Percentiles rank a stretch among this genome's conserved stretches.
Evolutionary conservation across 1,284 basidiomycete species (phyloP).

Genomic region (Ganoderma leucocontextum): DNA sequence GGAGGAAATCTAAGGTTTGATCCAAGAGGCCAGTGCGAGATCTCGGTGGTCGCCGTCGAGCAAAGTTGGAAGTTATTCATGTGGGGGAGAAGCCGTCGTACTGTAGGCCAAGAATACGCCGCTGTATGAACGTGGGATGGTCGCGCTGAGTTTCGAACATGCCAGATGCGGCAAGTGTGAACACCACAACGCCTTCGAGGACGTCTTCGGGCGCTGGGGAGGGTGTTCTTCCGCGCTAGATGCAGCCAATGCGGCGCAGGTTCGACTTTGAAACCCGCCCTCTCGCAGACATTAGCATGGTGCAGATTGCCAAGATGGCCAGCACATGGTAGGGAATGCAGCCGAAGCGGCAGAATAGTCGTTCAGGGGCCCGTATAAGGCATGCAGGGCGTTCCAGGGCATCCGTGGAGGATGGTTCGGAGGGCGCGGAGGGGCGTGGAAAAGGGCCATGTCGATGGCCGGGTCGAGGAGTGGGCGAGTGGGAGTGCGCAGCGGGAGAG

Average conservation of each 20-base stretch:
- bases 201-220: slow-evolving; percentile 7
- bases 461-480: slow-evolving; percentile 8
- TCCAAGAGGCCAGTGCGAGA: slow-evolving; percentile 9
- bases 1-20: slow-evolving; percentile 24
- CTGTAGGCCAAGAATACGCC: slow-evolving; percentile 17
- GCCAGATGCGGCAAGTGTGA: slow-evolving; percentile 9
- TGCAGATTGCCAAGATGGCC: background rate
- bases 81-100: slow-evolving; percentile 20
- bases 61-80: slow-evolving; percentile 21
- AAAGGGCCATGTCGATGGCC: slow-evolving; percentile 8
- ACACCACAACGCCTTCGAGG: slow-evolving; percentile 12
- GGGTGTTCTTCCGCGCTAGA: slow-evolving; percentile 15
- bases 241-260: slow-evolving; percentile 9
- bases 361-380: slow-evolving; percentile 11
- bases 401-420: slow-evolving; percentile 12
- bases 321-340: slow-evolving; percentile 13
- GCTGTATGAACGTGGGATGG: slow-evolving; percentile 28
- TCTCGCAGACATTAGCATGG: background rate
- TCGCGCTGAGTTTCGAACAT: slow-evolving; percentile 19
- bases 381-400: background rate
- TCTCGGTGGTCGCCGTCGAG: slow-evolving; percentile 25
- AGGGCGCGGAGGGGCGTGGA: slow-evolving; percentile 13
- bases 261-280: slow-evolving; percentile 9
- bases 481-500: slow-evolving; percentile 12
- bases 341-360: slow-evolving; percentile 12